These are phyloP conservation scores for Straminergon stramineum DNA, from an alignment of 225 moss, liverwort and hornwort genomes.

Conservation along the genomic window DNA sequence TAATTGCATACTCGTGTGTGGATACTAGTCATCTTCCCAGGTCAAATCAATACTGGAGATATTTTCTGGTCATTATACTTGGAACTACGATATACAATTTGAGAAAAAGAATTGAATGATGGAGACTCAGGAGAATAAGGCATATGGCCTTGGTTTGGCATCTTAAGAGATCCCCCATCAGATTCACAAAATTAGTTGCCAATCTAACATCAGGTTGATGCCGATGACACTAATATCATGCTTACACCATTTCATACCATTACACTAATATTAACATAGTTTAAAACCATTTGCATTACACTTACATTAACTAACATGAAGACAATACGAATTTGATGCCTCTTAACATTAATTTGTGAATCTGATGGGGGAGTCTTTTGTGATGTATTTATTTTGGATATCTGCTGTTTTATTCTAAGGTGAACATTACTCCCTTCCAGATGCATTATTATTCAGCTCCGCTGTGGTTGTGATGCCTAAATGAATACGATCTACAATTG, in stretches of 20 bases:
- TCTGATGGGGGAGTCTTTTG: not conserved
- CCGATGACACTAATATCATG: not conserved
- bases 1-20: not conserved
- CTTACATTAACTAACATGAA: not conserved
- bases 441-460: not conserved
- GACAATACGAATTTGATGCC: not conserved
- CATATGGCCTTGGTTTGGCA: not conserved
- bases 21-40: not conserved
- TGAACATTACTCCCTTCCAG: not conserved
- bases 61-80: not conserved
- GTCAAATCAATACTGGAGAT: not conserved
- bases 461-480: not conserved
- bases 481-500: not conserved
- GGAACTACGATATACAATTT: not conserved
- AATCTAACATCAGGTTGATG: not conserved
- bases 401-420: not conserved
- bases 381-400: not conserved
- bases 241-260: not conserved
- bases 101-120: not conserved
- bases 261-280: not conserved
- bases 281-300: not conserved
- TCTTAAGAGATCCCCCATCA: not conserved
- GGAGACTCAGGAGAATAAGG: not conserved
- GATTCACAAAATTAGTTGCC: not conserved
- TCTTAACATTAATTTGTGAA: not conserved